phyloP scores from a whole-genome alignment of 306 rosid species.

The Lupinus albus region DNA sequence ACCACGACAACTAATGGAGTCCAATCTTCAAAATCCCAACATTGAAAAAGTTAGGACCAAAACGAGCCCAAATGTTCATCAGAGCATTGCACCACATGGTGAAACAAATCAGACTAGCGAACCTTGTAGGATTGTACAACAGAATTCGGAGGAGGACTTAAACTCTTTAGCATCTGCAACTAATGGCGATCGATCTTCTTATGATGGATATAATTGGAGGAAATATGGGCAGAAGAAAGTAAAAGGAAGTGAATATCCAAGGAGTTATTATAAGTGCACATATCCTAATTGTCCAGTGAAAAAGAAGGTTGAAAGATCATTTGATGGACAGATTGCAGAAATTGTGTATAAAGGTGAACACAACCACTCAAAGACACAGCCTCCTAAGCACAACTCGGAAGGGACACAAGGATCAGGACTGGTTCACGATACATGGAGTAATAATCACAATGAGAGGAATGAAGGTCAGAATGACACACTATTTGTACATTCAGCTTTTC shows the following conservation, averaged over 20 bases:
- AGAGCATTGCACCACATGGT: conserved; percentile 41
- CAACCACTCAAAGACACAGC: conserved; percentile 84
- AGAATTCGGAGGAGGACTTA: conserved; percentile 59
- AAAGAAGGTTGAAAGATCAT: conserved; percentile 93
- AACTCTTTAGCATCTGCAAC: conserved; percentile 50
- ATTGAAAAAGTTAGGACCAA: conserved; percentile 53
- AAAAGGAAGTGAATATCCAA: conserved; percentile 90
- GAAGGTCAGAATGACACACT: conserved; percentile 55
- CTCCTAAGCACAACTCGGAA: conserved; percentile 60
- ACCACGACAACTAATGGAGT: conserved; percentile 44
- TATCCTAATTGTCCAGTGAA: conserved; percentile 90
- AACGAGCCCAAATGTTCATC: conserved; percentile 47
- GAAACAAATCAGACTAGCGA: conserved; percentile 49
- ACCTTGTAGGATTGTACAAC: conserved; percentile 48
- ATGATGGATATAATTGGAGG: conserved; percentile 97
- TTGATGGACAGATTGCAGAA: conserved; percentile 87
- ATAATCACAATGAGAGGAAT: conserved; percentile 46
- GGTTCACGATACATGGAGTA: conserved; percentile 50
- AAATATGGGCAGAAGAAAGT: conserved; percentile 99
- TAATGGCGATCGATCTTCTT: conserved; percentile 70
- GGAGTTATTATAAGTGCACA: conserved; percentile 95
- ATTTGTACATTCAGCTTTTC: conserved; percentile 42
- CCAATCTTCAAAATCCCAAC: conserved; percentile 46
- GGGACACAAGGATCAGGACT: conserved; percentile 64
- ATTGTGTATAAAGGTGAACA: conserved; percentile 97